A percentile compares a stretch with the other conserved stretches of the same genome.
Conservation (phyloP, 805 yeast species). For the Groenewaldozyma tartarivorans region DNA sequence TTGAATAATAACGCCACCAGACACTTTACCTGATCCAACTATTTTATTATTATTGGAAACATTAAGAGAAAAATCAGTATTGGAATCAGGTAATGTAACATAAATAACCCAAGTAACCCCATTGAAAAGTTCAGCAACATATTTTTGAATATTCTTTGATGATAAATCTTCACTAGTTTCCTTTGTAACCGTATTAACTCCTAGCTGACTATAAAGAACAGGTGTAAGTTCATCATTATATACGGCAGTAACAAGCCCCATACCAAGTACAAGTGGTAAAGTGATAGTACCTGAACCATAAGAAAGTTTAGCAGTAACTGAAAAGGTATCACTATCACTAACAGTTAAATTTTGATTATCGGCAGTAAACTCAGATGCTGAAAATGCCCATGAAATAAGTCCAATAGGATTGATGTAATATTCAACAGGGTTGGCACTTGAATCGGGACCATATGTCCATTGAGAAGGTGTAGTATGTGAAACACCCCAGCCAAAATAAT, state of each 20-base stretch:
- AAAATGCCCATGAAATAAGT: conserved; percentile 45
- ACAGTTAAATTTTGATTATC: conserved; percentile 34
- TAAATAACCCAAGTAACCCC: conserved; percentile 44
- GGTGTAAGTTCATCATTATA: conserved; percentile 41
- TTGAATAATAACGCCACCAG: conserved; percentile 47
- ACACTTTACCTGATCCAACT: conserved; percentile 28
- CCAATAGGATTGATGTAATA: conserved; percentile 51
- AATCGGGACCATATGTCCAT: conserved; percentile 38
- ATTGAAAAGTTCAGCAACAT: conserved; percentile 31
- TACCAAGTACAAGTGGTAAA: conserved; percentile 67
- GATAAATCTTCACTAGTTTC: conserved; percentile 25
- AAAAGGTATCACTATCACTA: conserved; percentile 40
- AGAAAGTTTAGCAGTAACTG: conserved; percentile 35
- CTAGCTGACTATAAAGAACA: conserved; percentile 36
- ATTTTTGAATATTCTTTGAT: conserved; percentile 29
- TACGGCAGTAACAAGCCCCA: conserved; percentile 68
- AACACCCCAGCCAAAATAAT: conserved; percentile 50
- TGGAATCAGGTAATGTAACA: conserved; percentile 34
- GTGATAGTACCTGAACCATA: conserved; percentile 31
- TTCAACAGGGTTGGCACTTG: conserved; percentile 30
- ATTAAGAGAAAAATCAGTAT: conserved; percentile 25
- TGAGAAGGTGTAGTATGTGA: conserved; percentile 42
- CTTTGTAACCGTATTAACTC: conserved; percentile 32
- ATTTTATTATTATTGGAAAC: conserved; percentile 28
- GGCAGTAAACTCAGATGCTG: conserved; percentile 40